Evolutionary conservation across 73 alveolate species (phyloP), one percentile per base, ranked within the genome.

Genomic region (Stentor roeselii): DNA sequence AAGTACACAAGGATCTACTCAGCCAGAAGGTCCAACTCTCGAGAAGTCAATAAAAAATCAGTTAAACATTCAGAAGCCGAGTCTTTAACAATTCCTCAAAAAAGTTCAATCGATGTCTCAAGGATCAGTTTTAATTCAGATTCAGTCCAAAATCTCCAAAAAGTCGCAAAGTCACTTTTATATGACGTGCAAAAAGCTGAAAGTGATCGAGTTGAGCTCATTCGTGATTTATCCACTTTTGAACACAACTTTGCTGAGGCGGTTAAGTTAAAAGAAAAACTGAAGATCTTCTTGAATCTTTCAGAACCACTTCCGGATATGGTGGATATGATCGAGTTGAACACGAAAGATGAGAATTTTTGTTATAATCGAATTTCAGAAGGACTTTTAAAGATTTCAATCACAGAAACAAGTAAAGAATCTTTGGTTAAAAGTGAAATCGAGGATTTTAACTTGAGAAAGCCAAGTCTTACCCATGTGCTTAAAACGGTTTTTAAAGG

Each of bases 101-200:
- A 50, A 50, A 6, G 30, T 50, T 50, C 67, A 6, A 6, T 11
- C 21, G 67, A 50, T 11, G 21, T 50, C 6, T 50, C 67, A 50
- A 50, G 67, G 21, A 6, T 11, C 6, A 50, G 67, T 21, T 50
- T 50, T 50, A 6, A 21, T 11, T 21, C 67, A 6, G 21, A 6
- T 50, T 50, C 67, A 50, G 21, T 50, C 21, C 21, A 50, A 11
- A 11, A 21, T 21, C 67, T 50, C 6, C 67, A 50, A 50, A 6
- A 50, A 50, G 21, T 21, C 67, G 67, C 67, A 50, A 50, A 50
- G 21, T 50, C 67, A n/a, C 34, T 67, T 1, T 40, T 67, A 14
- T 67, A 67, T 2, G 80, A 1, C 11, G 34, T 67, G 14, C 80
- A 67, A 67, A 67, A 67, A 67, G 80, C 80, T 67, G n/a, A n/a